A percentile compares a stretch with the other conserved stretches of the same genome.
phyloP scores from a whole-genome alignment of 148 eudicot species.

The Rhododendron mucronatum region DNA sequence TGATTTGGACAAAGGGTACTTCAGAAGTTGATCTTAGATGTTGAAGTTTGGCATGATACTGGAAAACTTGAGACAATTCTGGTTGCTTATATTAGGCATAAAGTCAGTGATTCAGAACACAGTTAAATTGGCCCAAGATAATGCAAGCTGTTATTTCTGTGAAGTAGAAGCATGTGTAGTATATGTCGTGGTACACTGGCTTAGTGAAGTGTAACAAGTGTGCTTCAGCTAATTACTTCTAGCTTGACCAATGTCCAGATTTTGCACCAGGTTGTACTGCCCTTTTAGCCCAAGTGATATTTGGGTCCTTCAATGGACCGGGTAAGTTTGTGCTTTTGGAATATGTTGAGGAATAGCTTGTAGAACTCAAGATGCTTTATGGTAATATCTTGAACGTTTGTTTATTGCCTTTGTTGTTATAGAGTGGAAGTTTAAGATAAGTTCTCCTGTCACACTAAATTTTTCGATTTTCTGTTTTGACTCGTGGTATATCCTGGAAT shows the following conservation, averaged over 20 bases:
- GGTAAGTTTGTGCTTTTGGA: background rate
- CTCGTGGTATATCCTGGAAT: background rate
- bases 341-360: background rate
- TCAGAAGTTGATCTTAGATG: background rate
- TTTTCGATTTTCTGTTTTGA: background rate
- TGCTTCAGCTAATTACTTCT: conserved; percentile 4
- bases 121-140: background rate
- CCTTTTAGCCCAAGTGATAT: background rate
- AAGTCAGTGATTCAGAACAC: background rate
- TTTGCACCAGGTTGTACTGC: conserved; percentile 3
- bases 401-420: background rate
- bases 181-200: background rate
- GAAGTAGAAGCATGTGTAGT: background rate
- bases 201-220: background rate
- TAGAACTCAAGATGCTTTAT: background rate
- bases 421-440: background rate
- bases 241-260: background rate
- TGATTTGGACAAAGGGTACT: background rate
- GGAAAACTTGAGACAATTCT: background rate
- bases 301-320: background rate
- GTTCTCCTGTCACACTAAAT: background rate
- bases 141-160: background rate
- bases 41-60: background rate
- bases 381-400: background rate
- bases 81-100: background rate